A percentile compares a stretch with the other conserved stretches of the same genome.
Evolutionary conservation across 495 filamentous ascomycete genomes (phyloP).

Genomic region (Neurospora discreta): DNA sequence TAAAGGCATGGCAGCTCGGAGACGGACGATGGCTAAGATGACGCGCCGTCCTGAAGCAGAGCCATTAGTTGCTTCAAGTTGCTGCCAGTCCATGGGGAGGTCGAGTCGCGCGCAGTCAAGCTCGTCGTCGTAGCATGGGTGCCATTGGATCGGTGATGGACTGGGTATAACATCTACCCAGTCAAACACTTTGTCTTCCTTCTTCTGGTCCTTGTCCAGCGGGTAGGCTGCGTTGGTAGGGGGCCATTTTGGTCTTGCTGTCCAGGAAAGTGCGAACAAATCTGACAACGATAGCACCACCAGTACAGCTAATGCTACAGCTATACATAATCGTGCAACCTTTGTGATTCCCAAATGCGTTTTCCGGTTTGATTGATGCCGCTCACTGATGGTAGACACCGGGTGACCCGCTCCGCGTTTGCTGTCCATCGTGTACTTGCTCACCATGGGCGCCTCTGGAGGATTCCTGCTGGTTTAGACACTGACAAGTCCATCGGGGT

Average conservation of each 20-base stretch:
- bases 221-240: not conserved
- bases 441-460: not conserved
- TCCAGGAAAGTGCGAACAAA: not conserved
- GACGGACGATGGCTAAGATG: constrained; percentile 32
- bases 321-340: not conserved
- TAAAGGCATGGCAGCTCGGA: constrained; percentile 23
- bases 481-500: not conserved
- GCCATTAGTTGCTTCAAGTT: not conserved
- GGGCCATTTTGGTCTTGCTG: not conserved
- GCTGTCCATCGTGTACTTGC: not conserved
- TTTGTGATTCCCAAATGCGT: not conserved
- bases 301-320: not conserved
- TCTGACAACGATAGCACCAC: not conserved
- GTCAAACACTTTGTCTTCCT: not conserved
- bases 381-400: not conserved
- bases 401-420: not conserved
- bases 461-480: not conserved
- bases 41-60: constrained; percentile 11
- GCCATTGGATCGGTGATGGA: constrained; percentile 19
- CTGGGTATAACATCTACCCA: constrained; percentile 27
- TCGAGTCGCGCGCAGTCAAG: constrained; percentile 33
- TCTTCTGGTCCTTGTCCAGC: not conserved
- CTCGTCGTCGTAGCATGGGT: constrained; percentile 17
- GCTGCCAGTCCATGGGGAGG: constrained; percentile 38
- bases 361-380: not conserved